Evolutionary conservation across 1,284 basidiomycete species (phyloP).

Genomic region (Erythrobasidium hasegawianum): DNA sequence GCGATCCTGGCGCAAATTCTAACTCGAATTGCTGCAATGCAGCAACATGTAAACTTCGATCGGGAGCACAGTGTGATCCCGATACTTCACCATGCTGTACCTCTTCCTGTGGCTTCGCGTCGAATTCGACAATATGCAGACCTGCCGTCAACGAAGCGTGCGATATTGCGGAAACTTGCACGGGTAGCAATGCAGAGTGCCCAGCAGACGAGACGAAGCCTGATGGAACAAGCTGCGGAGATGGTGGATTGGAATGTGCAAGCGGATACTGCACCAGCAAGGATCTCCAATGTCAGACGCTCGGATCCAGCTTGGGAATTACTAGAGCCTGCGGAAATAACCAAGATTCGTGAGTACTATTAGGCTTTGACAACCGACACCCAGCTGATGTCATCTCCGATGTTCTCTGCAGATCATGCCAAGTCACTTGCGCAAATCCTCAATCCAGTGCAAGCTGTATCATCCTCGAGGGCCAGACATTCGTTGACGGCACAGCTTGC

Average conservation of each 20-base stretch:
- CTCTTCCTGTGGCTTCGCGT: conserved; percentile 64
- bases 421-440: conserved; percentile 76
- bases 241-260: conserved; percentile 69
- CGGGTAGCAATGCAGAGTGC: conserved; percentile 68
- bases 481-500: conserved; percentile 81
- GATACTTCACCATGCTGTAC: conserved; percentile 74
- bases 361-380: too few relatives aligned
- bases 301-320: conserved; percentile 67
- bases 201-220: conserved; percentile 63
- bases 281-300: conserved; percentile 69
- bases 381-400: too few relatives aligned
- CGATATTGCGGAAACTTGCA: conserved; percentile 74
- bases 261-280: conserved; percentile 76
- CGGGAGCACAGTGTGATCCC: conserved; percentile 74
- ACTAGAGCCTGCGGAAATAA: conserved; percentile 59
- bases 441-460: conserved; percentile 59
- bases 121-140: conserved; percentile 62
- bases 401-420: conserved; percentile 59
- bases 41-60: conserved; percentile 69
- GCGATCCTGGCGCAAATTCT: conserved; percentile 70
- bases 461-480: conserved; percentile 61
- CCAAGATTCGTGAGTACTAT: conserved; percentile 30
- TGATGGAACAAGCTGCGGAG: conserved; percentile 61
- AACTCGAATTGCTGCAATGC: conserved; percentile 72
- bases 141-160: conserved; percentile 65